phyloP scores from a whole-genome alignment of 305 asterid genomes.

The Rubia balearica region DNA sequence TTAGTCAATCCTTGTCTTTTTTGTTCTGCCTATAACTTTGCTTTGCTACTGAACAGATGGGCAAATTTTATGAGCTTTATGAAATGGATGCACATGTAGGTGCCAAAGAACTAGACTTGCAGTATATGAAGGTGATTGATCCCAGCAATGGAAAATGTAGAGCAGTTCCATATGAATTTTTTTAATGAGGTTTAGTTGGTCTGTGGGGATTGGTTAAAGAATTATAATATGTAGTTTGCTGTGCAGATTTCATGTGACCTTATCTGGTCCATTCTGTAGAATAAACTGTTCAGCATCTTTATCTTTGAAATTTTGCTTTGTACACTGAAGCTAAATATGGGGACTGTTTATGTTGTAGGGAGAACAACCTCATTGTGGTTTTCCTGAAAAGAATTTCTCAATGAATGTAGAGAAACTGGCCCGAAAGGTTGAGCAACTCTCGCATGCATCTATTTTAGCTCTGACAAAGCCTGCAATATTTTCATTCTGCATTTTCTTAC shows the following conservation, averaged over 20 bases:
- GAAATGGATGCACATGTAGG: conserved; percentile 99
- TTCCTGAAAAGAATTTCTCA: conserved; percentile 94
- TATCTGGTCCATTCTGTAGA: neutral
- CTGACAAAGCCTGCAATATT: conserved; percentile 7
- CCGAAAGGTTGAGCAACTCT: conserved; percentile 51
- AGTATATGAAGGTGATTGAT: conserved; percentile 86
- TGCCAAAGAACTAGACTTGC: conserved; percentile 92
- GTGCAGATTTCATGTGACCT: neutral
- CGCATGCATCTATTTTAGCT: conserved; percentile 7
- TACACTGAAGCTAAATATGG: conserved; percentile 15
- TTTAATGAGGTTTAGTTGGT: neutral
- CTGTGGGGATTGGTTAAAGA: neutral
- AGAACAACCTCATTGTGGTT: conserved; percentile 99
- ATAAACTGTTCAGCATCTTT: neutral
- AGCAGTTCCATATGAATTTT: neutral
- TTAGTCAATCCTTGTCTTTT: neutral
- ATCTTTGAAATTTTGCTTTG: neutral
- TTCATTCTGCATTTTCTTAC: conserved; percentile 3
- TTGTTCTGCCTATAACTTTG: conserved; percentile 12
- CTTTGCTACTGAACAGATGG: conserved; percentile 62
- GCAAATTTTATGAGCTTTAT: conserved; percentile 91
- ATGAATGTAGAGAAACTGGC: conserved; percentile 83
- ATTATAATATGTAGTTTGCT: neutral
- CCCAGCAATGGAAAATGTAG: neutral
- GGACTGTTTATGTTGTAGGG: conserved; percentile 49